These are phyloP conservation scores for Pleoardoris graminearum DNA, from an alignment of 2,329 filamentous ascomycete genomes.

Conservation along the genomic window DNA sequence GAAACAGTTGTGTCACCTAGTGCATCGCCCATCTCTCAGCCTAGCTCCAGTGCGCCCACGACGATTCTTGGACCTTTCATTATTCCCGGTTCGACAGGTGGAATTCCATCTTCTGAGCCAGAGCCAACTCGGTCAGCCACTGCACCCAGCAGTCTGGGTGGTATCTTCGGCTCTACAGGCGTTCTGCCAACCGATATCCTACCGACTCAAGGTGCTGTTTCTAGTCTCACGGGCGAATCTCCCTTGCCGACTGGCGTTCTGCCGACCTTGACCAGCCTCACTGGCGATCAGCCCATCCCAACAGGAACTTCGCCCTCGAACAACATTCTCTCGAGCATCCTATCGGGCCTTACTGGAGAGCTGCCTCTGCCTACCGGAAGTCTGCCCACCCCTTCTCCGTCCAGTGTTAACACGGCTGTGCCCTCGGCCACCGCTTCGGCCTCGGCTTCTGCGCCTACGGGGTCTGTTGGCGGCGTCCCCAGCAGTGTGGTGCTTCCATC, in stretches of 20 bases:
- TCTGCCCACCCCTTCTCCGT: conserved; percentile 12
- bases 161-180: conserved; percentile 16
- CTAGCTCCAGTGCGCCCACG: conserved; percentile 12
- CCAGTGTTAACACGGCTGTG: conserved; percentile 11
- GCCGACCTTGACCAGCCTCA: conserved; percentile 4
- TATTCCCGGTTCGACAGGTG: conserved; percentile 23
- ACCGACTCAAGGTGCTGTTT: not conserved
- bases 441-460: conserved; percentile 1
- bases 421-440: conserved; percentile 12
- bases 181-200: conserved; percentile 5
- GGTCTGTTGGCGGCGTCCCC: conserved; percentile 29
- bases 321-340: not conserved
- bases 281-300: conserved; percentile 1
- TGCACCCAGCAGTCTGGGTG: not conserved
- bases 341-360: conserved; percentile 18
- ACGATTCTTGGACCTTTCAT: conserved; percentile 21
- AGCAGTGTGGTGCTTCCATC: conserved; percentile 29
- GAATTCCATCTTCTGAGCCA: conserved; percentile 18
- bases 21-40: not conserved
- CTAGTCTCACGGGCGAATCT: not conserved
- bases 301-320: not conserved
- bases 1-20: conserved; percentile 9
- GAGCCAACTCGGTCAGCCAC: conserved; percentile 19
- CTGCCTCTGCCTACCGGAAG: conserved; percentile 11
- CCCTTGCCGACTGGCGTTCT: conserved; percentile 3